Evolutionary conservation across 192 early-diverging fungal species (phyloP), one percentile per base, ranked within the genome.

Genomic region (Umbelopsis ramanniana): DNA sequence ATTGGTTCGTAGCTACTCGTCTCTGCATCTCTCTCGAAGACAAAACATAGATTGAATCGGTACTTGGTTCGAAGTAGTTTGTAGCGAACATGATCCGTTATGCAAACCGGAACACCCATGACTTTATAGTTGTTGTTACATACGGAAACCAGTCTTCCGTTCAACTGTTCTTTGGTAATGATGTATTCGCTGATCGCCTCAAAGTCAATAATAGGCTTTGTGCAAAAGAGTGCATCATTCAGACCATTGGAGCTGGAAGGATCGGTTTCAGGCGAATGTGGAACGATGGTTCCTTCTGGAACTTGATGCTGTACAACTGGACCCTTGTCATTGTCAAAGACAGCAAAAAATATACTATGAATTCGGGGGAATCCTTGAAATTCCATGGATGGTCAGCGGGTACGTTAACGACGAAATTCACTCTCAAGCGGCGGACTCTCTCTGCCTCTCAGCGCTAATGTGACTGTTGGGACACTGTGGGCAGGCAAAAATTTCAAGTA

Each of bases 41-140:
- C 92, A 88, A 99, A 97, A 68, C 93, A 92, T 53, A 97, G 83
- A 80, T 99, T 99, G 83, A 96, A 99, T 29, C 95, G 85, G 55
- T 97, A 83, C 35, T 87, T 89, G 79, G 96, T 97, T 23, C 97
- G 83, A 60, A 82, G 79, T 70, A 95, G 93, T 52, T 88, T 82
- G 53, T 83, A 57, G 17, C 74, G 76, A 29, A 72, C 66, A 66
- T 82, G 79, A 67, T 92, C 85, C 29, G 87, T 78, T n/a, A 97
- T 89, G 33, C 76, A 72, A 9, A 97, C 89, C 6, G 94, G 95
- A 66, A 79, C 85, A 6, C 91, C 93, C 75, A 96, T 83, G 17
- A 95, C 82, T 73, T 91, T 88, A 75, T 92, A 92, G 12, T 84
- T 82, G 33, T 83, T 75, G 33, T 90, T 92, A 29, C 85, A 88